Evolutionary conservation across 371 early-diverging fungal genomes (phyloP).

Genomic region (Gilbertella persicaria): DNA sequence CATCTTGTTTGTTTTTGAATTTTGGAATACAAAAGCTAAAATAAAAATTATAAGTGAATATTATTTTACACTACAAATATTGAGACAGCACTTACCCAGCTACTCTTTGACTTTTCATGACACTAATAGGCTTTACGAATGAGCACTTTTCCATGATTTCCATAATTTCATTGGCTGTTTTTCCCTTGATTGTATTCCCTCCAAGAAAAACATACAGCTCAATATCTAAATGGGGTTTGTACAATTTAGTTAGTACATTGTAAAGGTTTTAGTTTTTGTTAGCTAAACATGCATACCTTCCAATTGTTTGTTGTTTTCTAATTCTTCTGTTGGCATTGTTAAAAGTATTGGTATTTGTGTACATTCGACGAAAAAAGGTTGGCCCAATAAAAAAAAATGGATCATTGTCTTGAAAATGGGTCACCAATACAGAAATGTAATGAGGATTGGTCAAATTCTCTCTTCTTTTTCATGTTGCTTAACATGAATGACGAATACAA

Average conservation of each 20-base stretch:
- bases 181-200: slow-evolving; percentile 1
- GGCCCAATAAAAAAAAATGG: slow-evolving; percentile 4
- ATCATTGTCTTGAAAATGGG: slow-evolving; percentile 8
- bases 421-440: slow-evolving; percentile 5
- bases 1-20: too few relatives aligned
- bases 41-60: neutral
- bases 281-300: neutral
- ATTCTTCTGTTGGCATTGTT: too few relatives aligned
- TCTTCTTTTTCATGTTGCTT: slow-evolving; percentile 14
- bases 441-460: slow-evolving; percentile 6
- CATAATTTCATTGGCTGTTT: neutral
- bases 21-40: too few relatives aligned
- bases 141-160: neutral
- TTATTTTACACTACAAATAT: neutral
- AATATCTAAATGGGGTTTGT: neutral
- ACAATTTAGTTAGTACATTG: slow-evolving; percentile 1
- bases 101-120: neutral
- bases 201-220: slow-evolving; percentile 1
- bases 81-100: neutral
- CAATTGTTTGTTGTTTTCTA: slow-evolving; percentile 1
- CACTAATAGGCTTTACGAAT: slow-evolving; percentile 1
- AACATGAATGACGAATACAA: slow-evolving; percentile 14
- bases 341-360: too few relatives aligned
- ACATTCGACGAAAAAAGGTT: neutral
- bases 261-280: neutral